phyloP scores from a whole-genome alignment of 164 flowering plant genomes.

The Nymphaea thermarum region DNA sequence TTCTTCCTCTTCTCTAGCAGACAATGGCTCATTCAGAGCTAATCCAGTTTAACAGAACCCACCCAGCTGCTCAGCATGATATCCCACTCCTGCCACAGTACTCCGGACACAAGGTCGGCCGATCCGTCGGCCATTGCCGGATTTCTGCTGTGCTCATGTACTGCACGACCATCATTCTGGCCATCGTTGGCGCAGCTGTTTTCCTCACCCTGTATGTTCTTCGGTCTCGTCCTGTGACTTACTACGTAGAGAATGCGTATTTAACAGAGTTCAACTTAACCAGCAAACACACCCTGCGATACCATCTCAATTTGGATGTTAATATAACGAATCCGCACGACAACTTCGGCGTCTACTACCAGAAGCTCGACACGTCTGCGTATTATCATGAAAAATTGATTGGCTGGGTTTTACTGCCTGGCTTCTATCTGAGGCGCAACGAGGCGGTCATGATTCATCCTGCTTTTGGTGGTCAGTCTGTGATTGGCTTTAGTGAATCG shows the following conservation, averaged over 20 bases:
- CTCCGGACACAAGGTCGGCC: neutral
- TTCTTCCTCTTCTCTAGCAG: too few relatives aligned
- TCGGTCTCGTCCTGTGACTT: slow-evolving; percentile 34
- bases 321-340: slow-evolving; percentile 62
- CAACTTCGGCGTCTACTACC: slow-evolving; percentile 60
- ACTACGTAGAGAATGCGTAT: slow-evolving; percentile 25
- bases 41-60: slow-evolving; percentile 2
- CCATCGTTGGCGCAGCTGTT: slow-evolving; percentile 21
- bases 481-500: neutral
- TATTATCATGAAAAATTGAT: slow-evolving; percentile 36
- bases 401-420: slow-evolving; percentile 3
- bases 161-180: slow-evolving; percentile 12
- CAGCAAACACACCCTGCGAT: slow-evolving; percentile 29
- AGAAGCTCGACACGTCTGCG: slow-evolving; percentile 41
- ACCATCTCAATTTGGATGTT: slow-evolving; percentile 45
- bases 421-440: slow-evolving; percentile 56
- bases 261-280: slow-evolving; percentile 19
- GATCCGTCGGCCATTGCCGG: slow-evolving; percentile 7
- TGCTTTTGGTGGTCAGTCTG: slow-evolving; percentile 22
- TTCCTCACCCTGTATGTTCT: slow-evolving; percentile 37
- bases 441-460: slow-evolving; percentile 22
- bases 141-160: slow-evolving; percentile 10
- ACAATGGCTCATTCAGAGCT: neutral
- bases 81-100: slow-evolving; percentile 1
- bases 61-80: slow-evolving; percentile 4